Evolutionary conservation across 306 rosid species (phyloP).

Genomic region (Vachellia pachyceras): DNA sequence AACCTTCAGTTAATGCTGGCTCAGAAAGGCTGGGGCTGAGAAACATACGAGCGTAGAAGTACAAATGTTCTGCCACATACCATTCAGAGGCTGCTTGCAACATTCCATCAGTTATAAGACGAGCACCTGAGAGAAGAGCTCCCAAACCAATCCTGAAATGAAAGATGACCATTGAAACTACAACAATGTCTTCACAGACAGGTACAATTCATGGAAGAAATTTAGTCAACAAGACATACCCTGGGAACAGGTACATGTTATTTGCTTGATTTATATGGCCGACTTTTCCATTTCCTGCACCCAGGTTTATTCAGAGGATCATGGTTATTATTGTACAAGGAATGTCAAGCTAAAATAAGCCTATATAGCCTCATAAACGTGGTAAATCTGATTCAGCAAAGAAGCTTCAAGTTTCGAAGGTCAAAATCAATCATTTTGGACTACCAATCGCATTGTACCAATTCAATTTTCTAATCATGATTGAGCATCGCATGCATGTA

Average conservation of each 20-base stretch:
- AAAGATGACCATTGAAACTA: constrained; percentile 35
- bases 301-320: constrained; percentile 33
- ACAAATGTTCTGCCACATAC: constrained; percentile 48
- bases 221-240: constrained; percentile 58
- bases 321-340: constrained; percentile 31
- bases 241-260: constrained; percentile 98
- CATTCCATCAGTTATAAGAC: constrained; percentile 88
- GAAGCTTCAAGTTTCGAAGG: constrained; percentile 3
- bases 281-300: constrained; percentile 79
- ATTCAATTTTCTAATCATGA: too few species aligned
- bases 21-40: constrained; percentile 22
- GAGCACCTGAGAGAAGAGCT: constrained; percentile 91
- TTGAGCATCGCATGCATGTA: too few species aligned
- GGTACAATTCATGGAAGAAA: constrained; percentile 12
- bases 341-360: constrained; percentile 3
- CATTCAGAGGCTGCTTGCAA: constrained; percentile 97
- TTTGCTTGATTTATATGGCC: constrained; percentile 99
- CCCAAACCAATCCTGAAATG: constrained; percentile 93
- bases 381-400: constrained; percentile 28
- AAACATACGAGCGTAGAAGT: constrained; percentile 8
- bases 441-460: too few species aligned
- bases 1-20: constrained; percentile 13
- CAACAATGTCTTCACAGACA: constrained; percentile 12
- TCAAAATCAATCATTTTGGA: constrained; percentile 36
- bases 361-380: constrained; percentile 30